Evolutionary conservation across 257 asterid species (phyloP).

Genomic region (Solanum piurae): DNA sequence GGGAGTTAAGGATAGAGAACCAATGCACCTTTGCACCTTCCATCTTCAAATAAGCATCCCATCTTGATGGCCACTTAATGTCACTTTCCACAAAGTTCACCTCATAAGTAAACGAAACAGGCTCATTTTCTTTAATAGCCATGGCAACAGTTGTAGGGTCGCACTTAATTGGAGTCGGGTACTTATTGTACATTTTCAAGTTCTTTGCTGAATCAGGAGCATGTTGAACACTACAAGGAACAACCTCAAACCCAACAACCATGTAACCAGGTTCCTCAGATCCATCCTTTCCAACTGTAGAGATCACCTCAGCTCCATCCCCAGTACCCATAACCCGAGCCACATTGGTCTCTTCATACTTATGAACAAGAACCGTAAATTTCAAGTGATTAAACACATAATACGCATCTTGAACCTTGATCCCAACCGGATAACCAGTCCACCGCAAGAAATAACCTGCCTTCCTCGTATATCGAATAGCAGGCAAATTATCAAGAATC

Average conservation of each 20-base stretch:
- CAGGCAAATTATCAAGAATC: conserved; percentile 75
- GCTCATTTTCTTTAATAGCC: conserved; percentile 68
- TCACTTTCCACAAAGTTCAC: conserved; percentile 69
- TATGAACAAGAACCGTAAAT: conserved; percentile 66
- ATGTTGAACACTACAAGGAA: conserved; percentile 70
- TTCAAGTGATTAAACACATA: conserved; percentile 70
- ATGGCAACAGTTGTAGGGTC: conserved; percentile 55
- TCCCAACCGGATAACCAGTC: conserved; percentile 84
- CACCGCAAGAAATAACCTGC: conserved; percentile 59
- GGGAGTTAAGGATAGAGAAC: conserved; percentile 83
- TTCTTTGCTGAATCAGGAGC: conserved; percentile 38
- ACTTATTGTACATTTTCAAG: conserved; percentile 47
- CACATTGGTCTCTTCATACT: conserved; percentile 65
- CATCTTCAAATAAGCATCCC: conserved; percentile 93
- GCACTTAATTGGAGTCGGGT: conserved; percentile 47
- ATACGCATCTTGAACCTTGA: conserved; percentile 48
- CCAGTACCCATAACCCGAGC: conserved; percentile 88
- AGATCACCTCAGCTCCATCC: conserved; percentile 70
- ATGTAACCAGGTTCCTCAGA: conserved; percentile 66
- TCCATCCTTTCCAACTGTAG: conserved; percentile 36
- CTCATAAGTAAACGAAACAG: conserved; percentile 59
- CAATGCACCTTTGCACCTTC: conserved; percentile 94
- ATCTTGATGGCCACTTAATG: conserved; percentile 88
- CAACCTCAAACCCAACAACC: conserved; percentile 91
- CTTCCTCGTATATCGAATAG: conserved; percentile 65